Evolutionary conservation across 2,329 filamentous ascomycete species (phyloP).

Genomic region (Colletotrichum ledebouriae): DNA sequence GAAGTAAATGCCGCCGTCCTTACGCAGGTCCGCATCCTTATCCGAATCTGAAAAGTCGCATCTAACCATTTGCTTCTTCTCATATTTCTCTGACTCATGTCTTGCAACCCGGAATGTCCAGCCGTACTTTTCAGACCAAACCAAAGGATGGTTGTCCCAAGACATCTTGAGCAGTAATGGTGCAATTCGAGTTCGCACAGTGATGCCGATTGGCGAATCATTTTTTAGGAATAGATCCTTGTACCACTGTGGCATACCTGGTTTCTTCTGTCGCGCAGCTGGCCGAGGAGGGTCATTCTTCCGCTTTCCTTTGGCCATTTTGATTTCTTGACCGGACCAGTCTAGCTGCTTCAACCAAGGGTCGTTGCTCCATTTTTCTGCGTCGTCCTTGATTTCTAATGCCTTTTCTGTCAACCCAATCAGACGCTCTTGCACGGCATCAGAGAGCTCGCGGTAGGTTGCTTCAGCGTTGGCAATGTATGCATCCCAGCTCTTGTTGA

Average conservation of each 20-base stretch:
- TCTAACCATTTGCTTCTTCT: slow-evolving; percentile 76
- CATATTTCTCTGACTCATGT: slow-evolving; percentile 73
- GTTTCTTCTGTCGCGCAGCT: slow-evolving; percentile 88
- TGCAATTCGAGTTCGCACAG: slow-evolving; percentile 88
- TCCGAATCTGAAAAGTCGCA: slow-evolving; percentile 85
- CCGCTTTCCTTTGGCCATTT: slow-evolving; percentile 91
- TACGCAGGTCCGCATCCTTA: slow-evolving; percentile 71
- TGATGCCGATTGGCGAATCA: slow-evolving; percentile 78
- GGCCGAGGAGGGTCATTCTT: slow-evolving; percentile 84
- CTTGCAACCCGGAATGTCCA: slow-evolving; percentile 89
- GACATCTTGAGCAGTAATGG: slow-evolving; percentile 85
- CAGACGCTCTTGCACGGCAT: slow-evolving; percentile 83
- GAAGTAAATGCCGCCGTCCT: slow-evolving; percentile 79
- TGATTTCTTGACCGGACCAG: slow-evolving; percentile 94
- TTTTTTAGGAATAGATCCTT: slow-evolving; percentile 85
- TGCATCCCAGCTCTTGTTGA: slow-evolving; percentile 87
- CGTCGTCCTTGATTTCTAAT: slow-evolving; percentile 77
- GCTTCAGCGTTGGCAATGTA: slow-evolving; percentile 88
- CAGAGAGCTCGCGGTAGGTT: slow-evolving; percentile 82
- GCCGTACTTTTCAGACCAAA: slow-evolving; percentile 93
- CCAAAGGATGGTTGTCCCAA: slow-evolving; percentile 90
- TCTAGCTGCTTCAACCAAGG: slow-evolving; percentile 95
- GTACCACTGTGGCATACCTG: slow-evolving; percentile 96
- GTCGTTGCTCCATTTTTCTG: slow-evolving; percentile 79
- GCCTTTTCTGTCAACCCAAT: slow-evolving; percentile 82